Conservation (phyloP, 805 yeast species). For the Wickerhamomyces bisporus region DNA sequence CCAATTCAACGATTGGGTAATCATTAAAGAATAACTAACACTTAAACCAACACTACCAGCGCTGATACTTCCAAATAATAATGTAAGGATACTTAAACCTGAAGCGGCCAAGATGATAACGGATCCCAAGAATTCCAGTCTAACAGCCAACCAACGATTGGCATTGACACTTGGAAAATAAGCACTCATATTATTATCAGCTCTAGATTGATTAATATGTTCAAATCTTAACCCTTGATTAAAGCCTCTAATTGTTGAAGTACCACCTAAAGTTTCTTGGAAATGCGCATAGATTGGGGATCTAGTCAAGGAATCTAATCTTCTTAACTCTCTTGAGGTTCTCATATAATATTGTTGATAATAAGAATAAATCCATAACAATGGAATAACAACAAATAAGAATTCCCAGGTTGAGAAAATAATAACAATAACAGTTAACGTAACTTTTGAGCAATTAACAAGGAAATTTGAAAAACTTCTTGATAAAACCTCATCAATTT, state of each 20-base stretch:
- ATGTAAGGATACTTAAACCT: slow-evolving; percentile 56
- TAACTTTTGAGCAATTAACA: slow-evolving; percentile 53
- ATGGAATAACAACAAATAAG: slow-evolving; percentile 64
- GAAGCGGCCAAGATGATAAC: slow-evolving; percentile 84
- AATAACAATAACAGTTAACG: slow-evolving; percentile 75
- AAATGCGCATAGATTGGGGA: slow-evolving; percentile 82
- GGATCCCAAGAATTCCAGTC: slow-evolving; percentile 89
- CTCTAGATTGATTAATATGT: slow-evolving; percentile 58
- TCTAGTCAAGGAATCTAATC: slow-evolving; percentile 73
- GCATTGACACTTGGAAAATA: slow-evolving; percentile 89
- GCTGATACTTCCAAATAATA: slow-evolving; percentile 64
- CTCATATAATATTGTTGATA: slow-evolving; percentile 74
- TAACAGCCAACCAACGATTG: slow-evolving; percentile 95
- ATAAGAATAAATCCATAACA: slow-evolving; percentile 56
- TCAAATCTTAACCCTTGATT: slow-evolving; percentile 59
- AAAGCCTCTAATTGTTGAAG: slow-evolving; percentile 71
- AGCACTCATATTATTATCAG: slow-evolving; percentile 87
- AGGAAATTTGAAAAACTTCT: slow-evolving; percentile 70
- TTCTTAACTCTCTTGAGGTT: slow-evolving; percentile 76
- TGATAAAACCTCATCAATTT: slow-evolving; percentile 75
- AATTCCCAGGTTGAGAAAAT: slow-evolving; percentile 87
- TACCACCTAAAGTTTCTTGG: slow-evolving; percentile 77
- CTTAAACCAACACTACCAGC: slow-evolving; percentile 95
- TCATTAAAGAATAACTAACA: slow-evolving; percentile 86
- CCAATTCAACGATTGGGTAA: slow-evolving; percentile 94